These are phyloP conservation scores for Lactarius hatsudake DNA, from an alignment of 768 basidiomycete species.

Conservation along the genomic window DNA sequence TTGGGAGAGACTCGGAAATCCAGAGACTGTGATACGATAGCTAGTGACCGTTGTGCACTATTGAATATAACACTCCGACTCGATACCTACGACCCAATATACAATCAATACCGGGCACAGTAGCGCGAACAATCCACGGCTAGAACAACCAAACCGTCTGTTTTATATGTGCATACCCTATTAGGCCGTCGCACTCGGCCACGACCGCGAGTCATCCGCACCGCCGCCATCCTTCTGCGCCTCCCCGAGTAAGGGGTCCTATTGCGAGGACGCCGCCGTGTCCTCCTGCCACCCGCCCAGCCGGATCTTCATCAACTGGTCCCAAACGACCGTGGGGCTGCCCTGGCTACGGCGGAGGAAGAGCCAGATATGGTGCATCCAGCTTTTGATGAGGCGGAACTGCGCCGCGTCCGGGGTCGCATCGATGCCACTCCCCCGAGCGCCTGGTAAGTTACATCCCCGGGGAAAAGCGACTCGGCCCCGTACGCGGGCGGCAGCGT, in stretches of 20 bases:
- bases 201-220: constrained; percentile 9
- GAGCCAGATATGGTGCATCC: constrained; percentile 47
- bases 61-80: too few relatives aligned
- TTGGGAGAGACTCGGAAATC: too few relatives aligned
- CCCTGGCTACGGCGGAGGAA: constrained; percentile 46
- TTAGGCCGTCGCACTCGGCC: constrained; percentile 26
- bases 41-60: too few relatives aligned
- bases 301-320: constrained; percentile 53
- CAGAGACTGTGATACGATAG: too few relatives aligned
- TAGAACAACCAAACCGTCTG: background rate
- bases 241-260: background rate
- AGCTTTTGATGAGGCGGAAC: constrained; percentile 50
- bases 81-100: background rate
- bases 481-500: constrained; percentile 11
- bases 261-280: background rate
- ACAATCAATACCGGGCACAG: background rate
- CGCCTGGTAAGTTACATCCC: constrained; percentile 16
- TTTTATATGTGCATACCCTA: constrained; percentile 28
- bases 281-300: constrained; percentile 42
- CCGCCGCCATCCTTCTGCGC: background rate
- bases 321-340: constrained; percentile 50
- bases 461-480: background rate
- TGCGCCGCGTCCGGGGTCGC: constrained; percentile 37
- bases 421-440: constrained; percentile 25
- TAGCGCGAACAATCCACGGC: background rate